Evolutionary conservation across 139 green algal genomes (phyloP), one percentile per base, ranked within the genome.

Genomic region (Auxenochlorella pyrenoidosa): DNA sequence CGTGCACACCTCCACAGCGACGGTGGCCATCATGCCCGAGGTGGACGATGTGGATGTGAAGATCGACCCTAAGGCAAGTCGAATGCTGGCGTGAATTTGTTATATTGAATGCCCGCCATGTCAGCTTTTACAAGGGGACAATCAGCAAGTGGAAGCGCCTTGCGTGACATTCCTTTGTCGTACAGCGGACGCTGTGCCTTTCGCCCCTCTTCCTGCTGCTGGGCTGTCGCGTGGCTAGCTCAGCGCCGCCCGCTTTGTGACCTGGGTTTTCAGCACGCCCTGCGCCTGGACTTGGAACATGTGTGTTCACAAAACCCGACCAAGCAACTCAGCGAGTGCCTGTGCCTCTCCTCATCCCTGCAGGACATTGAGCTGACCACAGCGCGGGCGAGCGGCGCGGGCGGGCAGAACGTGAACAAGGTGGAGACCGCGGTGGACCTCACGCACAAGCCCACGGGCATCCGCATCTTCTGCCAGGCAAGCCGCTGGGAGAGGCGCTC

Each of bases 401-500:
- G 96, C 66, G 96, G 95, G 10, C 96, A 98, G 90, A 98, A 98
- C 82, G 96, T 98, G 73, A 98, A 98, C 92, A 98, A 98, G 91
- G 96, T 99, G 58, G 97, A 99, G 90, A 98, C 97, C 34, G 98
- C 98, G 18, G 93, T 99, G n/a, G 97, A 99, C 90, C 91, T 99
- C n/a, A 88, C 96, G 19, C 97, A 99, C 92, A 98, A 98, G 88
- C 98, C 98, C 43, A 98, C 96, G 41, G 95, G 95, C 59, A 98
- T 98, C 81, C 89, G 95, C 59, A 95, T 98, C 75, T 98, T 98
- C 88, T 97, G 94, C 90, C 95, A 94, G 85, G 85, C 76, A 54
- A 12, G 84, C 10, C 10, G 47, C 47, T n/a, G 47, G 47, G 8
- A 54, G 47, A 6, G 47, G 10, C 47, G 47, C 47, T 54, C 8